phyloP scores from a whole-genome alignment of 2,329 filamentous ascomycete genomes.

The Penicillium sp. region DNA sequence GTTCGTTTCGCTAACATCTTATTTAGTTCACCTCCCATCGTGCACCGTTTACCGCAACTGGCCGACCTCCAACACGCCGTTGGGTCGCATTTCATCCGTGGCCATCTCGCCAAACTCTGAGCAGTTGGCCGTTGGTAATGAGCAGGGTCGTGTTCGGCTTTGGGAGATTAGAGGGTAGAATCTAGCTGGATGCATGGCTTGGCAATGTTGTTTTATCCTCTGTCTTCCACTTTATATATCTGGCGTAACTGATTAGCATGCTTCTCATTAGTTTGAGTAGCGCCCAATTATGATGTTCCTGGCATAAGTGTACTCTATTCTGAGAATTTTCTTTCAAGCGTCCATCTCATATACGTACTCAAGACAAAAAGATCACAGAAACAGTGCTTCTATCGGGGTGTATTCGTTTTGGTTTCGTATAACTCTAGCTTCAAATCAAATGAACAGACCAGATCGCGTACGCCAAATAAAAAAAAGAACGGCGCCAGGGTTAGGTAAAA shows the following conservation, averaged over 20 bases:
- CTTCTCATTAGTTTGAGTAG: not conserved
- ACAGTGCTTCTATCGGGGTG: not conserved
- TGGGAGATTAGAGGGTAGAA: slow-evolving; percentile 78
- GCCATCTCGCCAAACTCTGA: slow-evolving; percentile 66
- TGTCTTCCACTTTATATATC: not conserved
- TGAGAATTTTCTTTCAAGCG: not conserved
- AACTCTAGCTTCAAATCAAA: not conserved
- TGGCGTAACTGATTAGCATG: slow-evolving; percentile 1
- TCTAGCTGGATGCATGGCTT: not conserved
- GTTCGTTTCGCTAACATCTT: slow-evolving; percentile 7
- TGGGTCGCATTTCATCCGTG: slow-evolving; percentile 77
- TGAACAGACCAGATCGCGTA: not conserved
- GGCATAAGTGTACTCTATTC: not conserved
- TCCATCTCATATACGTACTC: not conserved
- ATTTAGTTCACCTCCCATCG: slow-evolving; percentile 74
- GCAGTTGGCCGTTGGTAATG: slow-evolving; percentile 81
- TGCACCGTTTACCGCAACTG: slow-evolving; percentile 96
- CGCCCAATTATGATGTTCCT: not conserved
- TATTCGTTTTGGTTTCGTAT: not conserved
- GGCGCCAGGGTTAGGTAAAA: slow-evolving; percentile 1
- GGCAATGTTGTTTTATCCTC: not conserved
- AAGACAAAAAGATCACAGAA: not conserved
- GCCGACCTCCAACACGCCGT: slow-evolving; percentile 85
- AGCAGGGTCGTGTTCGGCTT: slow-evolving; percentile 79
- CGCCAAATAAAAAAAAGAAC: not conserved